phyloP scores from a whole-genome alignment of 202 grass and related monocot species.

The Setaria viridis region DNA sequence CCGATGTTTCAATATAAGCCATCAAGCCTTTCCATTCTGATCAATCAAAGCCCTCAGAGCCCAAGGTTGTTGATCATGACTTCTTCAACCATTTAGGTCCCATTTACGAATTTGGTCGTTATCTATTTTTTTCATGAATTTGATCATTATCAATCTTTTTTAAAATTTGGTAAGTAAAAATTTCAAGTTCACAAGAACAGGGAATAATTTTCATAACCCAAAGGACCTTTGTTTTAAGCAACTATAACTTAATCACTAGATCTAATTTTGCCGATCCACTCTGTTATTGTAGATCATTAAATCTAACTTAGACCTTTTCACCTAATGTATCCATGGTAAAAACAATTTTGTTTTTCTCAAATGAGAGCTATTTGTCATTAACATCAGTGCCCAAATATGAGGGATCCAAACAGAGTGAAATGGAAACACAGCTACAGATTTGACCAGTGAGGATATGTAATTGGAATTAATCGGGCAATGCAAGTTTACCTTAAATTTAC shows the following conservation, averaged over 20 bases:
- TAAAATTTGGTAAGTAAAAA: background rate
- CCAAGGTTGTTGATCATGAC: background rate
- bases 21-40: background rate
- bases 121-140: background rate
- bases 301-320: background rate
- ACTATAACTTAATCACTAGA: background rate
- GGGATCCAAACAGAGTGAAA: background rate
- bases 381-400: background rate
- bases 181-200: background rate
- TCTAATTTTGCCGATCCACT: background rate
- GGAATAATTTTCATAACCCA: background rate
- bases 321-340: background rate
- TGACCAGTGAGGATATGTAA: background rate
- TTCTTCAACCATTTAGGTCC: background rate
- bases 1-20: background rate
- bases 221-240: background rate
- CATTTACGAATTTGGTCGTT: background rate
- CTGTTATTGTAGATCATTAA: no score
- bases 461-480: background rate
- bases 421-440: background rate
- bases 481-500: background rate
- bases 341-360: background rate
- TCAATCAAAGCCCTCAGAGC: background rate
- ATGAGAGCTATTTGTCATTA: background rate
- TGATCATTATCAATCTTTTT: background rate